Percentiles rank a stretch among this genome's conserved stretches.
Conservation (phyloP, 2,329 filamentous ascomycete genomes). For the Fusarium sp. region DNA sequence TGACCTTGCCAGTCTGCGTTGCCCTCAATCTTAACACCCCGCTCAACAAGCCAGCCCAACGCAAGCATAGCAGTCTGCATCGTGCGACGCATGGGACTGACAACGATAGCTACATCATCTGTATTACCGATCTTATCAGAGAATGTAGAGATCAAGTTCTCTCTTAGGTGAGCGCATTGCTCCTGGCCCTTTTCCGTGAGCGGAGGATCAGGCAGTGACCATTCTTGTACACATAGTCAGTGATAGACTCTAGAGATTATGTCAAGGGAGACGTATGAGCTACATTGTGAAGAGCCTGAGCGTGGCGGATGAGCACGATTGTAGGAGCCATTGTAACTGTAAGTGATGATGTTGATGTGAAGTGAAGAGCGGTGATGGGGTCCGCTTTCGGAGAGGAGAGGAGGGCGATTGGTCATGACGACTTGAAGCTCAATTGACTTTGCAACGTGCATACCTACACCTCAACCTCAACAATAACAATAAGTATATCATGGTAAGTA, state of each 20-base stretch:
- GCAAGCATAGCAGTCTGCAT: slow-evolving; percentile 69
- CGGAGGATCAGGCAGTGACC: slow-evolving; percentile 58
- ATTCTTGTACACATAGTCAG: slow-evolving; percentile 53
- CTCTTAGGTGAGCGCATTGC: slow-evolving; percentile 58
- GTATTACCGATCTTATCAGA: slow-evolving; percentile 45
- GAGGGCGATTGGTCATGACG: not conserved
- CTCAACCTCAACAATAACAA: not conserved
- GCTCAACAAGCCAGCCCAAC: slow-evolving; percentile 66
- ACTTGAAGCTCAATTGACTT: not conserved
- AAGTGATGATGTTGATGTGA: not conserved
- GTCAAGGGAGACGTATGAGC: slow-evolving; percentile 53
- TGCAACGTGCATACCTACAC: not conserved
- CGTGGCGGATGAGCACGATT: slow-evolving; percentile 88
- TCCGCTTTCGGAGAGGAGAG: slow-evolving; percentile 19
- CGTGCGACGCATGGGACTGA: slow-evolving; percentile 72
- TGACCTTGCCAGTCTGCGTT: slow-evolving; percentile 75
- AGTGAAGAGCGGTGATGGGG: not conserved
- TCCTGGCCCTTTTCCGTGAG: slow-evolving; percentile 59
- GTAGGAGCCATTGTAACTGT: slow-evolving; percentile 58
- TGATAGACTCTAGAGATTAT: no score
- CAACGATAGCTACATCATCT: slow-evolving; percentile 61
- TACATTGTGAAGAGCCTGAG: slow-evolving; percentile 71
- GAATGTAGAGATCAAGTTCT: slow-evolving; percentile 52
- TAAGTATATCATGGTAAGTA: not conserved
- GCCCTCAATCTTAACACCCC: slow-evolving; percentile 62